Base-by-base conservation (phyloP, 2,329 filamentous ascomycete species). In the Phaeomoniella chlamydospora region DNA sequence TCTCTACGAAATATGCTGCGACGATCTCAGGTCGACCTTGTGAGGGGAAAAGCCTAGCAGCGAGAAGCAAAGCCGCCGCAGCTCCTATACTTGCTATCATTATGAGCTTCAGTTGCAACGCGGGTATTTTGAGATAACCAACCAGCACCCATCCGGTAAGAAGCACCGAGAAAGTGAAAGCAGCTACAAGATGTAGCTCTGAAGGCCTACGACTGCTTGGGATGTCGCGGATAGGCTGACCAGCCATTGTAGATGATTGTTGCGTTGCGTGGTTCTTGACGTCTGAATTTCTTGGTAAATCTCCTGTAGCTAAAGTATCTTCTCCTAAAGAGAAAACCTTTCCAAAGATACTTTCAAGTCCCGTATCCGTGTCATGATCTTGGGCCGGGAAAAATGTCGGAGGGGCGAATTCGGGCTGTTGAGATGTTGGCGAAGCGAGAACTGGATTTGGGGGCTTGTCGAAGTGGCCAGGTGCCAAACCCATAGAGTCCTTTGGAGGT, bases 281-380 rank as follows among this genome's bases (percentile, higher is more conserved):
- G 9, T 26, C n/a, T 9, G 22, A 26, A n/a, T 26, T n/a, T 26
- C 22, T 26, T 26, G 22, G 9, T 26, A 9, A n/a, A 26, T 6
- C 22, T 26, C 9, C n/a, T 9, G 22, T 9, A n/a, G 9, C 22
- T 26, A n/a, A 26, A 26, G 6, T n/a, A 22, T 38, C 29, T 34
- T 54, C 49, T 18, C 41, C 41, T n/a, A 58, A 44, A 29, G 52
- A 60, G 37, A 67, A 67, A 3, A 62, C 53, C 17, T 51, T 51
- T 33, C 62, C 58, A 45, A 67, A 65, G 15, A 67, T 44, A 29
- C 48, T 55, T 44, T 67, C 64, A 9, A 67, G 45, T 5, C 62
- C 63, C 16, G 63, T 67, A 16, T 62, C 58, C 14, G 54, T 51
- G 32, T 49, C 47, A 41, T 55, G 49, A 38, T 64, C 59, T 39